Evolutionary conservation across 1,284 basidiomycete genomes (phyloP).

Genomic region (Pseudozyma sp.): DNA sequence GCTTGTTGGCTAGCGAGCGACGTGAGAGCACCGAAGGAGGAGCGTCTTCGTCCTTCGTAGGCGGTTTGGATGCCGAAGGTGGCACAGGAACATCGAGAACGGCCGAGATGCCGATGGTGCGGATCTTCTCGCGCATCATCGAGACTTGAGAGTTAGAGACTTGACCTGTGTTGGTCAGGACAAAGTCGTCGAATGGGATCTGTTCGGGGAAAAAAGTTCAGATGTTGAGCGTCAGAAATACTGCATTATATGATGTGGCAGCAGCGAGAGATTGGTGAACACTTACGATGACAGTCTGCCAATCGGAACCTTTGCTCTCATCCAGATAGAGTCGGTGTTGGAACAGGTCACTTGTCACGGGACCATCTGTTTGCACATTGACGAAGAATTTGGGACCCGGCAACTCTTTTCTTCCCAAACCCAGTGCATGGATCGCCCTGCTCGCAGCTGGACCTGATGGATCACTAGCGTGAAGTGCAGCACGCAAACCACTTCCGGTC

Average conservation of each 20-base stretch:
- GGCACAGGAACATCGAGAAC: constrained; percentile 58
- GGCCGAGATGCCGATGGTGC: constrained; percentile 82
- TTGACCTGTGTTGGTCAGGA: constrained; percentile 84
- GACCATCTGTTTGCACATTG: constrained; percentile 84
- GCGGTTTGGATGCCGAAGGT: constrained; percentile 31
- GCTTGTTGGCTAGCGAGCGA: not conserved
- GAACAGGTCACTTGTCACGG: constrained; percentile 79
- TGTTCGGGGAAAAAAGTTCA: constrained; percentile 61
- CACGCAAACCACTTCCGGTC: constrained; percentile 25
- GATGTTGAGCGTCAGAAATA: constrained; percentile 5
- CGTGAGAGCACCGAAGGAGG: constrained; percentile 30
- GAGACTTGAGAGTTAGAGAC: constrained; percentile 75
- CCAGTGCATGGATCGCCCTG: constrained; percentile 59
- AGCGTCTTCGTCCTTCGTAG: constrained; percentile 37
- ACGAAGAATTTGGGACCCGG: constrained; percentile 73
- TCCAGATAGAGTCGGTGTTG: constrained; percentile 86
- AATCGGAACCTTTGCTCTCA: constrained; percentile 75
- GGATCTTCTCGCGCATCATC: constrained; percentile 81
- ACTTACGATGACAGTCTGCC: constrained; percentile 86
- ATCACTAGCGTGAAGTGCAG: constrained; percentile 57
- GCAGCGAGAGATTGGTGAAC: not conserved
- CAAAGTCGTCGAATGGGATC: constrained; percentile 85
- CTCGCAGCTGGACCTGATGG: constrained; percentile 49
- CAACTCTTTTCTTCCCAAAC: constrained; percentile 45
- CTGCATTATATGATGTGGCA: not conserved